phyloP scores from a whole-genome alignment of 2,329 filamentous ascomycete genomes.

The Botrytis porri region DNA sequence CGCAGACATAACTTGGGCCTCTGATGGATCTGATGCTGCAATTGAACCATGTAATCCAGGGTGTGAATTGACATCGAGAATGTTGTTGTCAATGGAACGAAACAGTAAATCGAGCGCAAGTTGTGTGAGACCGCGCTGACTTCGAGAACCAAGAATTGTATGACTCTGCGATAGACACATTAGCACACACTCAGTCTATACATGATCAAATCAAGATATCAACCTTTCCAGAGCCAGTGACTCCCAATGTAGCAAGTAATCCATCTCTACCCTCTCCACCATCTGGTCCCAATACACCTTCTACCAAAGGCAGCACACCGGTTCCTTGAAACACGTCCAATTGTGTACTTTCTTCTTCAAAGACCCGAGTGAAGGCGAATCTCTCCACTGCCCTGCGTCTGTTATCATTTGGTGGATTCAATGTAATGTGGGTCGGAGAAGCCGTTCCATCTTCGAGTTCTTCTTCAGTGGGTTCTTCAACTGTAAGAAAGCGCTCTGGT shows the following conservation, averaged over 20 bases:
- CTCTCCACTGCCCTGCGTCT: constrained; percentile 86
- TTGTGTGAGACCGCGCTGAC: constrained; percentile 85
- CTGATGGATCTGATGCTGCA: constrained; percentile 72
- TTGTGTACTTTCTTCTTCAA: constrained; percentile 81
- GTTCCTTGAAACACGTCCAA: constrained; percentile 82
- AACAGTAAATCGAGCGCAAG: constrained; percentile 88
- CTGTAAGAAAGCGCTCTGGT: constrained; percentile 70
- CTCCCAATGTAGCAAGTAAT: constrained; percentile 84
- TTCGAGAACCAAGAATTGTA: constrained; percentile 86
- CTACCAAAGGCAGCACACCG: constrained; percentile 69
- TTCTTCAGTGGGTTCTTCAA: constrained; percentile 56
- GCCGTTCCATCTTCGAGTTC: constrained; percentile 42
- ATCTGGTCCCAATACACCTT: constrained; percentile 72
- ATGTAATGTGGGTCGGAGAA: constrained; percentile 66
- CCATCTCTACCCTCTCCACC: constrained; percentile 83
- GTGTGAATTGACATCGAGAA: constrained; percentile 60
- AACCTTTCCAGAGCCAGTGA: constrained; percentile 96
- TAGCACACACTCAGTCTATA: not conserved
- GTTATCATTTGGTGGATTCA: constrained; percentile 78
- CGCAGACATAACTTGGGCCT: constrained; percentile 73
- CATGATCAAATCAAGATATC: constrained; percentile 14
- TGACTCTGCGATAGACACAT: constrained; percentile 63
- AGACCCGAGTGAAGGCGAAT: constrained; percentile 91
- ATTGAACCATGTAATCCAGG: constrained; percentile 70
- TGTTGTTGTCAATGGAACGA: constrained; percentile 69